Evolutionary conservation across 768 basidiomycete species (phyloP).

Genomic region (Phlebiopsis gigantea): DNA sequence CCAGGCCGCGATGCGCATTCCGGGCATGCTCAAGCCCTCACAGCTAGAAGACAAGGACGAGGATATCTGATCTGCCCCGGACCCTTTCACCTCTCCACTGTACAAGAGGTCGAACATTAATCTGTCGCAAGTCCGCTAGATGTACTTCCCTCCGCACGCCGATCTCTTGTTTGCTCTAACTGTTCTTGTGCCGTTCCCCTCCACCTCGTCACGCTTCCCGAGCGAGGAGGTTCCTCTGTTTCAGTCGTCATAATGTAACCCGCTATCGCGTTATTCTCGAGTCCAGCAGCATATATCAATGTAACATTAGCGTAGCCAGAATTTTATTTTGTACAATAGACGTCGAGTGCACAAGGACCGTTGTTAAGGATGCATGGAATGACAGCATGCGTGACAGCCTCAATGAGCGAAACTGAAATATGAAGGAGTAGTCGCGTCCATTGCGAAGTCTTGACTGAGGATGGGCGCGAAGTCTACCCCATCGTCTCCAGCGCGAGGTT

Average conservation of each 20-base stretch:
- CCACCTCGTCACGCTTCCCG: slow-evolving; percentile 2
- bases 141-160: background rate
- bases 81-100: background rate
- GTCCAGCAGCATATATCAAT: slow-evolving; percentile 14
- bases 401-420: too few species aligned
- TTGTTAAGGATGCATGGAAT: background rate
- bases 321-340: slow-evolving; percentile 7
- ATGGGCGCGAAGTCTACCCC: too few species aligned
- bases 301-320: slow-evolving; percentile 15
- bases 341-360: background rate
- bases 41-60: slow-evolving; percentile 93
- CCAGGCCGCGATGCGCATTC: slow-evolving; percentile 86
- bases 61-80: slow-evolving; percentile 48
- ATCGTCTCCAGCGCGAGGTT: too few species aligned
- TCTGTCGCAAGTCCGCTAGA: background rate
- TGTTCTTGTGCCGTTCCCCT: background rate
- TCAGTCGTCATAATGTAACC: slow-evolving; percentile 10
- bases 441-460: too few species aligned
- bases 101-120: slow-evolving; percentile 1
- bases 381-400: too few species aligned
- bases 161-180: slow-evolving; percentile 14
- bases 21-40: slow-evolving; percentile 96
- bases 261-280: slow-evolving; percentile 10
- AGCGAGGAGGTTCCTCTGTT: background rate
- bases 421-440: too few species aligned